These are phyloP conservation scores for Suhomyces kunorum DNA, from an alignment of 1,139 yeast genomes.

Conservation along the genomic window DNA sequence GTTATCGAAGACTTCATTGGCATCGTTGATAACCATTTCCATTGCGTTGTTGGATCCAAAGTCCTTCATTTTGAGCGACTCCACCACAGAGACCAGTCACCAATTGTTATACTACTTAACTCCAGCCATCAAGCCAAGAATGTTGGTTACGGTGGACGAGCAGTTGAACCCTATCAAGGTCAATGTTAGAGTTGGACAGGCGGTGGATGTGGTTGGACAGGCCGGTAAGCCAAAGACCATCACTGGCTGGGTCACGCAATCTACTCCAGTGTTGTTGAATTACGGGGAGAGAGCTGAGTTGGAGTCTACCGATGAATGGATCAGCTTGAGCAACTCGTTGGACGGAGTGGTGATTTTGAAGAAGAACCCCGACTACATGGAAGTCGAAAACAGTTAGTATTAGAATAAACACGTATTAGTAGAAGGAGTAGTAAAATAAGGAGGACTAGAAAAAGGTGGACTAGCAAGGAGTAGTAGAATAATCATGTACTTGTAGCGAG, in stretches of 20 bases:
- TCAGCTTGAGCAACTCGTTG: slow-evolving; percentile 74
- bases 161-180: slow-evolving; percentile 85
- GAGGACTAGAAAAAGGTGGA: not conserved
- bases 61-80: slow-evolving; percentile 55
- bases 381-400: slow-evolving; percentile 44
- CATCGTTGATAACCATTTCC: slow-evolving; percentile 82
- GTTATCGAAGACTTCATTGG: slow-evolving; percentile 84
- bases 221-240: slow-evolving; percentile 99
- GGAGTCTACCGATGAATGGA: slow-evolving; percentile 86
- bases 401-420: not conserved
- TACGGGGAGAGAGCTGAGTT: slow-evolving; percentile 96
- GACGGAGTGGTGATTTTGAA: slow-evolving; percentile 93
- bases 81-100: slow-evolving; percentile 63
- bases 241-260: slow-evolving; percentile 99
- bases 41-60: slow-evolving; percentile 87
- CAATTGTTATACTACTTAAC: slow-evolving; percentile 80
- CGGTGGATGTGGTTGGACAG: slow-evolving; percentile 97
- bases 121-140: slow-evolving; percentile 89
- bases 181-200: slow-evolving; percentile 97
- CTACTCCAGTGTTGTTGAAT: slow-evolving; percentile 91
- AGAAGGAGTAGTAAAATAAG: not conserved
- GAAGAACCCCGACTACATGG: slow-evolving; percentile 88
- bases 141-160: slow-evolving; percentile 91
- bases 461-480: not conserved
- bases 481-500: no score